These are phyloP conservation scores for Phascolomyces articulosus DNA, from an alignment of 371 early-diverging fungal species.

Conservation along the genomic window DNA sequence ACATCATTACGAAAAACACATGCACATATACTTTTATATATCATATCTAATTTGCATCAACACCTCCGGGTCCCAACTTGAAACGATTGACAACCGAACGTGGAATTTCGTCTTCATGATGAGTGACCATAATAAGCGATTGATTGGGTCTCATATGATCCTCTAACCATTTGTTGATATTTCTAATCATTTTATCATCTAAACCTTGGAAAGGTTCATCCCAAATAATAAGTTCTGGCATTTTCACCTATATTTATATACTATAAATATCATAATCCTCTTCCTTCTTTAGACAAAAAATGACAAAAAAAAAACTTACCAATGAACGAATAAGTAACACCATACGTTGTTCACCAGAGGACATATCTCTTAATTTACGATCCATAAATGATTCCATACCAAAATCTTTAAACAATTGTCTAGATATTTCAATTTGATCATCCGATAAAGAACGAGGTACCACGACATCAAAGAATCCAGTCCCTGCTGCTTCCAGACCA, in stretches of 20 bases:
- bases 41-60: constrained; percentile 17
- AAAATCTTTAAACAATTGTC: constrained; percentile 46
- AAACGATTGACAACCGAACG: constrained; percentile 37
- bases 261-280: not conserved
- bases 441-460: constrained; percentile 30
- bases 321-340: constrained; percentile 56
- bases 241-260: constrained; percentile 38
- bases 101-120: constrained; percentile 65
- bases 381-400: constrained; percentile 30
- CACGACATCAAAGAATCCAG: constrained; percentile 52
- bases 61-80: constrained; percentile 33
- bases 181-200: constrained; percentile 48
- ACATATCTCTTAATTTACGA: constrained; percentile 41
- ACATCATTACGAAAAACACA: too few relatives aligned
- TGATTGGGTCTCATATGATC: constrained; percentile 48
- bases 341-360: constrained; percentile 61
- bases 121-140: constrained; percentile 64
- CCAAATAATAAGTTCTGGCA: constrained; percentile 56
- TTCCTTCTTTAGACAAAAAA: not conserved
- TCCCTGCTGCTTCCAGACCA: constrained; percentile 44
- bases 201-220: constrained; percentile 70
- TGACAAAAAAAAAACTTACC: too few relatives aligned
- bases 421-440: constrained; percentile 25
- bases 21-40: not conserved
- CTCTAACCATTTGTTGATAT: constrained; percentile 54